Evolutionary conservation across 1,284 basidiomycete species (phyloP), one percentile per base, ranked within the genome.

Genomic region (Ustilago bromivora): DNA sequence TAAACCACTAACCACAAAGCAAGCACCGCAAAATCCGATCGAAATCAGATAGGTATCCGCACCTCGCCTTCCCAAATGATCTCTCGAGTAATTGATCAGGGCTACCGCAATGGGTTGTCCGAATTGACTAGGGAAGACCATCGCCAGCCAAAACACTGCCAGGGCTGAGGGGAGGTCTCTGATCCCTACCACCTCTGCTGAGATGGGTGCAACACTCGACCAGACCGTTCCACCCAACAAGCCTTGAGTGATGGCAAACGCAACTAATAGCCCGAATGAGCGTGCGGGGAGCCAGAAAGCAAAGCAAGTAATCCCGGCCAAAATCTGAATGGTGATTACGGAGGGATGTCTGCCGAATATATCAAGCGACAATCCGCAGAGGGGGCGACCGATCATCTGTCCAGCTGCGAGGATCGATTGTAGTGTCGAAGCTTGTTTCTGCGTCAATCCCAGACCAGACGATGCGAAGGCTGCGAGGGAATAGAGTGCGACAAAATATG

Each of bases 391-490:
- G 36, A 88, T 76, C 79, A 88, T 86, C 76, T 88, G 88, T 0
- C 87, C 87, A 8, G 87, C 88, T 10, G 87, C 82, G 2, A 88
- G 81, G 66, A 88, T 86, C 23, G 87, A 86, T 69, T 88, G 87
- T 17, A 88, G 68, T 2, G 87, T 86, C 4, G 87, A 86, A 47
- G 86, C 88, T 70, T 88, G 82, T 31, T 82, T 81, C 66, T 88
- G 88, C 3, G 87, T 79, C 13, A 88, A 65, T 4, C 85, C 83
- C 5, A 88, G 80, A 0, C 81, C 88, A 61, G 80, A 66, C 0
- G 87, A 87, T n/a, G 87, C 86, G 77, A 84, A 88, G 8, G 88
- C 87, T 0, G 88, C 86, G 57, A 88, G 80, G 11, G 88, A 86
- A 75, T 87, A 88, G 57, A 88, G 81, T n/a, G 87, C 82, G 41